Base-by-base conservation (phyloP, 2,329 filamentous ascomycete species). In the Xylaria sp. region DNA sequence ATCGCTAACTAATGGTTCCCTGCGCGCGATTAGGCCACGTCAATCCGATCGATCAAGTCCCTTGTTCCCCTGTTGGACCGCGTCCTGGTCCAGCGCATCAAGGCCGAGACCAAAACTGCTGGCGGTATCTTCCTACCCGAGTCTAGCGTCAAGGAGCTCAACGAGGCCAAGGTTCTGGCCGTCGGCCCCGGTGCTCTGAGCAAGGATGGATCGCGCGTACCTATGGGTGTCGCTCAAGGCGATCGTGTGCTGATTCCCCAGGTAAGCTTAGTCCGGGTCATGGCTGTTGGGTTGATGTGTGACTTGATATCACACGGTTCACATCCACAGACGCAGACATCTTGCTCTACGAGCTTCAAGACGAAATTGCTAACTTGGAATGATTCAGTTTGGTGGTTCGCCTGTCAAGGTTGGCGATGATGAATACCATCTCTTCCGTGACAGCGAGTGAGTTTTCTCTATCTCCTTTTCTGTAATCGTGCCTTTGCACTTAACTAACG, bases 81-180 rank as follows among this genome's bases (percentile, higher is more conserved):
- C 74, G 93, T 99, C 73, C 90, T 99, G 69, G 92, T 99, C 72
- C 95, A 99, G 89, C 92, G 95, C 81, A 83, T 97, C 83, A 98
- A 98, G 85, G 92, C 94, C 75, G 94, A 98, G 83, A 81, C 93
- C 77, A 97, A 97, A 87, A 99, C 95, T 52, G 93, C 95, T 73
- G 89, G 89, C 75, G 95, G 95, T 75, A 97, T 99, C 86, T 97
- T 96, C 86, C 91, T 99, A 70, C 95, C 95, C 72, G 95, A 99
- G 84, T 94, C 90, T 66, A 92, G 90, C 75, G 92, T 98, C 77
- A 97, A 99, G 87, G 95, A 99, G 81, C 87, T 98, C 78, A 98
- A 97, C 82, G 94, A 98, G 85, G 95, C 92, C 74, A 94, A 92
- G 82, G 95, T 99, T 59, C 84, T 99, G 65, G 95, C 95, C 67